Evolutionary conservation across 768 basidiomycete species (phyloP), one percentile per base, ranked within the genome.

Genomic region (Tephrocybe sp.): DNA sequence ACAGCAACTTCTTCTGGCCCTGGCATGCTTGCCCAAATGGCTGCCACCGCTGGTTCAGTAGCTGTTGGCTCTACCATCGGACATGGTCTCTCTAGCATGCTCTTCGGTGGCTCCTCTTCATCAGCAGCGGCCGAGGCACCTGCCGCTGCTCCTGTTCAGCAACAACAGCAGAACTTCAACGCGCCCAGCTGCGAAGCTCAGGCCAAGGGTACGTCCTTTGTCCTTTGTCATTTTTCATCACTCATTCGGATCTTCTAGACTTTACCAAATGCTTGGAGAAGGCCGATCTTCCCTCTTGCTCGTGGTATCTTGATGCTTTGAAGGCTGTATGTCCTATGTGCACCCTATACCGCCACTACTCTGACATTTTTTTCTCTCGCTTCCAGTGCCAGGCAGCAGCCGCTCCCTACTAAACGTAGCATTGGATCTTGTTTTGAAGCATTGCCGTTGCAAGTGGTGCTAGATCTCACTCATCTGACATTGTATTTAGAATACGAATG

Each of bases 31-130:
- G 76, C 81, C 0, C 86, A 89, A 61, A 92, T 93, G 88, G 91
- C 91, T 46, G 87, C 89, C 4, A 91, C 92, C 5, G 92, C 91
- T 22, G 92, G 91, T 53, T 89, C 88, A 49, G 91, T 94, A 42
- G 93, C 91, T 4, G 73, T 91, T 42, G 93, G 92, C 21, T 92
- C 89, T 7, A 85, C 84, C 48, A 80, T 95, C 55, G 92, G 91
- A 38, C 92, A 95, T 63, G 92, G 92, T n/a, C 63, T 95, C 55
- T 91, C 89, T 34, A 79, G 67, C 66, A 91, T 94, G 90, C 80
- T 94, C 52, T 95, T 94, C 58, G 93, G 92, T 40, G 83, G 88
- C 50, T 71, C 77, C 46, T 66, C 66, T 30, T 69, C 72, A 0
- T 67, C 75, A 30, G 58, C 78, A 12, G 65, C 76, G 7, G 70